phyloP scores from a whole-genome alignment of 1,284 basidiomycete genomes.

The Cutaneotrichosporon cyanovorans region DNA sequence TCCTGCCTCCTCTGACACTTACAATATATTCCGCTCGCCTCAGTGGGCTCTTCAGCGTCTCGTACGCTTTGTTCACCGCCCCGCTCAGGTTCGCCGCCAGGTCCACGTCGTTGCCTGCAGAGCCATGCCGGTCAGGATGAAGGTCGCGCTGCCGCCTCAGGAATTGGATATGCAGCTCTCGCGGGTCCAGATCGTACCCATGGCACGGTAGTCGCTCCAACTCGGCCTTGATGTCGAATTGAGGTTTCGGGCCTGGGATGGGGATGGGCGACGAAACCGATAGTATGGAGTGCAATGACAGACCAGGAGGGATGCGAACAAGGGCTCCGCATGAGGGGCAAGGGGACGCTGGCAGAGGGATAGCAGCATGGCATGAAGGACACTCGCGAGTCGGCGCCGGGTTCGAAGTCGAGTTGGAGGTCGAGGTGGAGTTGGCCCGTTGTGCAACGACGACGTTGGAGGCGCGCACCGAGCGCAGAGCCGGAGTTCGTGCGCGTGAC shows the following conservation, averaged over 20 bases:
- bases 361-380: slow-evolving; percentile 23
- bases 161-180: slow-evolving; percentile 33
- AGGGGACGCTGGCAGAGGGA: slow-evolving; percentile 33
- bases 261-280: too few relatives aligned
- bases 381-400: slow-evolving; percentile 19
- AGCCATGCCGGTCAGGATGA: slow-evolving; percentile 39
- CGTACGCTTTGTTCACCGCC: slow-evolving; percentile 43
- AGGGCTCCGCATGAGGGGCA: slow-evolving; percentile 35
- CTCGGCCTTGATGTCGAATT: slow-evolving; percentile 26
- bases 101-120: slow-evolving; percentile 21
- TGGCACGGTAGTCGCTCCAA: slow-evolving; percentile 26
- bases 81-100: slow-evolving; percentile 37
- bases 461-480: too few relatives aligned
- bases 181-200: slow-evolving; percentile 34
- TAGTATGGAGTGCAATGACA: slow-evolving; percentile 39
- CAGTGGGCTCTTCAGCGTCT: slow-evolving; percentile 37
- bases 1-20: slow-evolving; percentile 13
- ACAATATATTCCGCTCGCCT: slow-evolving; percentile 44
- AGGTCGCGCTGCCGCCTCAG: slow-evolving; percentile 35
- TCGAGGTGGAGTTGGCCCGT: not conserved
- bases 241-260: not conserved
- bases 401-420: not conserved
- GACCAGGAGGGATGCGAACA: slow-evolving; percentile 30
- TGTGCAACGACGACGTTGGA: too few relatives aligned
- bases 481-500: too few relatives aligned